These are phyloP conservation scores for Toxicodendron radicans DNA, from an alignment of 345 rosid genomes.

Conservation along the genomic window DNA sequence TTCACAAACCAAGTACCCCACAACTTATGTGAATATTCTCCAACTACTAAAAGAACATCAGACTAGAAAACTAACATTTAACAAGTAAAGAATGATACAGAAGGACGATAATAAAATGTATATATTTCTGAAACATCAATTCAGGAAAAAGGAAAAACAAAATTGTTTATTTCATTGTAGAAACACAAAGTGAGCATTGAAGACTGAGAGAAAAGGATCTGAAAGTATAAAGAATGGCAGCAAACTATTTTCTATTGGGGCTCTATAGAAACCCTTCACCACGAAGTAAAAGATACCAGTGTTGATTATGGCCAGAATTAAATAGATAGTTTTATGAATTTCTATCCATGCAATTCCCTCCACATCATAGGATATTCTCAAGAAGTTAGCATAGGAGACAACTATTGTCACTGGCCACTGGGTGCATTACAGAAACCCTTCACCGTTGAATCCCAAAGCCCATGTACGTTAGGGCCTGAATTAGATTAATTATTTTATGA, in stretches of 20 bases:
- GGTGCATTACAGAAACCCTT: background rate
- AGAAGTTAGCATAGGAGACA: too few relatives aligned
- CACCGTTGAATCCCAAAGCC: background rate
- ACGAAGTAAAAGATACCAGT: background rate
- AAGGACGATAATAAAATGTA: background rate
- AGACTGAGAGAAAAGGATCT: background rate
- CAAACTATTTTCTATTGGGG: background rate
- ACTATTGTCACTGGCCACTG: too few relatives aligned
- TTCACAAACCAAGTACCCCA: constrained; percentile 27
- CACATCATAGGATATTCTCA: background rate
- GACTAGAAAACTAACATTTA: background rate
- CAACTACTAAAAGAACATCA: constrained; percentile 17
- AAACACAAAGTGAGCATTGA: background rate
- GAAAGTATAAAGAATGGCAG: too few relatives aligned
- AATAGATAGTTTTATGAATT: too few relatives aligned
- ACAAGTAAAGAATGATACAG: constrained; percentile 12
- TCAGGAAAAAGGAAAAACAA: background rate
- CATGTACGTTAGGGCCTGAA: background rate
- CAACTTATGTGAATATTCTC: constrained; percentile 8
- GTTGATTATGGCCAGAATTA: background rate
- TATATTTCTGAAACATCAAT: background rate
- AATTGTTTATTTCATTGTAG: background rate
- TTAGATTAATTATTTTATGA: background rate
- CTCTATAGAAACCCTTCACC: background rate
- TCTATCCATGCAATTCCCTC: too few relatives aligned